Evolutionary conservation across 257 asterid species (phyloP).

Genomic region (Solanum bulbocastanum): DNA sequence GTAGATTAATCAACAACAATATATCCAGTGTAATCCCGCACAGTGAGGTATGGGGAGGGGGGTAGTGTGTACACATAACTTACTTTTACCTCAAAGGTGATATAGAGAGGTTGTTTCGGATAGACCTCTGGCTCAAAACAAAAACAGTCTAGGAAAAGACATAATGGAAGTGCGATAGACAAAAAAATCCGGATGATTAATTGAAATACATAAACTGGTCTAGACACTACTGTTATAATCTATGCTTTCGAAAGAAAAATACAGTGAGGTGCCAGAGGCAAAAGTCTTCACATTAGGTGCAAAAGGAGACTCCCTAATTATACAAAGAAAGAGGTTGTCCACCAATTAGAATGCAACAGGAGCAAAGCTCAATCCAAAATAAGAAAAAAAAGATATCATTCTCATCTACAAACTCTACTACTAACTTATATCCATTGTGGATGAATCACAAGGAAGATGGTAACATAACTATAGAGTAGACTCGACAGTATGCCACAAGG

Average conservation of each 20-base stretch:
- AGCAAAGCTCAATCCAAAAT: not conserved
- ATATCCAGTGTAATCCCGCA: not conserved
- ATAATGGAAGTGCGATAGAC: not conserved
- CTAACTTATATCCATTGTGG: not conserved
- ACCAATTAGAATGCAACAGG: not conserved
- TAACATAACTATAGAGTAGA: not conserved
- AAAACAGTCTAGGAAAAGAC: not conserved
- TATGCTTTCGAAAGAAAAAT: not conserved
- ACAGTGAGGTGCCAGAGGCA: not conserved
- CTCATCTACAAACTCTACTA: not conserved
- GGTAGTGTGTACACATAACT: not conserved
- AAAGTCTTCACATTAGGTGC: not conserved
- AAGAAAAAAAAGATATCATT: not conserved
- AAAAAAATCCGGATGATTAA: rapidly evolving
- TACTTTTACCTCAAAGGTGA: not conserved
- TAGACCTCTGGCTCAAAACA: not conserved
- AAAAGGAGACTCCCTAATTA: not conserved
- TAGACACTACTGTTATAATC: not conserved
- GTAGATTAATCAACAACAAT: not conserved
- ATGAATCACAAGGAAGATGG: not conserved
- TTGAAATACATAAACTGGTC: not conserved
- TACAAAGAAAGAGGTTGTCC: not conserved
- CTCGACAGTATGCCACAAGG: not conserved
- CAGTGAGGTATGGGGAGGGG: not conserved
- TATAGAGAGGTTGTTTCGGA: not conserved